A percentile compares a stretch with the other conserved stretches of the same genome.
These are phyloP conservation scores for Lactifluus pinguis DNA, from an alignment of 768 basidiomycete species.

Conservation along the genomic window DNA sequence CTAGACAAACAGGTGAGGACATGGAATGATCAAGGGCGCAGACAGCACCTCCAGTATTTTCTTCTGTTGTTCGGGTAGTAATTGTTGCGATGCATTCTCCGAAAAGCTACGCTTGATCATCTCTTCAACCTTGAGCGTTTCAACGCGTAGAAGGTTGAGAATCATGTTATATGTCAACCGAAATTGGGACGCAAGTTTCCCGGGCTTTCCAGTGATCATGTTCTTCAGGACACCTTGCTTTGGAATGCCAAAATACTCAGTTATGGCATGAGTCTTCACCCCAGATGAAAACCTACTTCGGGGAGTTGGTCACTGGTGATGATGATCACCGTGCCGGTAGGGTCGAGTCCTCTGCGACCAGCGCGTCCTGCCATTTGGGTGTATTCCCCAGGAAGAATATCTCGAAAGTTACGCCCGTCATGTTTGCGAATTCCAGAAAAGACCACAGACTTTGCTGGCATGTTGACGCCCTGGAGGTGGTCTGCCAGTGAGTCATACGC, in stretches of 20 bases:
- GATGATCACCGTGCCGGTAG: conserved; percentile 93
- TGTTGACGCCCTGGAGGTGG: conserved; percentile 81
- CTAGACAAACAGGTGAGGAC: conserved; percentile 32
- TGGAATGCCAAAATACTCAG: neutral
- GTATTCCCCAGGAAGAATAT: conserved; percentile 86
- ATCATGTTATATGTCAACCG: conserved; percentile 99
- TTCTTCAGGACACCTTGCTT: conserved; percentile 67
- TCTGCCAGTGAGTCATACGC: neutral
- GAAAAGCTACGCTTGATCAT: conserved; percentile 99
- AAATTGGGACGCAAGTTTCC: conserved; percentile 92
- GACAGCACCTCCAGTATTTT: conserved; percentile 63
- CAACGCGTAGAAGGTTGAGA: conserved; percentile 89
- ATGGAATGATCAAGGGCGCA: conserved; percentile 4
- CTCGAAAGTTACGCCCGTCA: conserved; percentile 87
- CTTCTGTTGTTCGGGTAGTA: conserved; percentile 90
- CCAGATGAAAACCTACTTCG: conserved; percentile 45
- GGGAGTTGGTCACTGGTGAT: conserved; percentile 77
- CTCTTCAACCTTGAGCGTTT: conserved; percentile 92
- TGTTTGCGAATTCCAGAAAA: conserved; percentile 94
- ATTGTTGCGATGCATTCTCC: conserved; percentile 88
- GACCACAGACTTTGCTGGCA: conserved; percentile 96
- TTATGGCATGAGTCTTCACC: neutral
- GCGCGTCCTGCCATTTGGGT: conserved; percentile 99
- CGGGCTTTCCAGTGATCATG: conserved; percentile 94
- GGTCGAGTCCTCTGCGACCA: conserved; percentile 89